These are phyloP conservation scores for Ordospora colligata DNA, from an alignment of 371 early-diverging fungal species.

Conservation along the genomic window DNA sequence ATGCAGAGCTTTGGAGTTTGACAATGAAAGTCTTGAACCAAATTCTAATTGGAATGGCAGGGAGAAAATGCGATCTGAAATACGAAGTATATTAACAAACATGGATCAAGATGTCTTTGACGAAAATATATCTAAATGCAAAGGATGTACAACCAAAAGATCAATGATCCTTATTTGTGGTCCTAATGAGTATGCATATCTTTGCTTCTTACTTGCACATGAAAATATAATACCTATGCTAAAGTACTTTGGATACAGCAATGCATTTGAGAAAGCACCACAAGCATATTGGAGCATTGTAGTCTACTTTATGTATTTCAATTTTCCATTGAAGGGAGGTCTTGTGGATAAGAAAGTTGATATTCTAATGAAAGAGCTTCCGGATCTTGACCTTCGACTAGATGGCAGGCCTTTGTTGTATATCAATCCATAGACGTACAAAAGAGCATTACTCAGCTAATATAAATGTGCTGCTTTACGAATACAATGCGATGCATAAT, in stretches of 20 bases:
- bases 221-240: background rate
- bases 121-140: background rate
- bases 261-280: background rate
- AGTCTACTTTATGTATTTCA: constrained; percentile 8
- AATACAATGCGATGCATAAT: too few species aligned
- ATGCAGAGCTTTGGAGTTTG: background rate
- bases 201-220: background rate
- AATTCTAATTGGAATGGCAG: too few species aligned
- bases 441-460: too few species aligned
- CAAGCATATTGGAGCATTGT: constrained; percentile 3
- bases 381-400: background rate
- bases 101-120: background rate
- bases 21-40: too few species aligned
- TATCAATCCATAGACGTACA: background rate
- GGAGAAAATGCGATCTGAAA: background rate
- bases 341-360: background rate
- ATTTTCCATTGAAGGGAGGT: background rate
- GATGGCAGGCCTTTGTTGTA: background rate
- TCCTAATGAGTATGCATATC: background rate
- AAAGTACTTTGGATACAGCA: background rate
- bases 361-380: background rate
- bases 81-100: background rate
- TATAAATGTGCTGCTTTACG: too few species aligned
- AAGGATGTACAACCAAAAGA: background rate
- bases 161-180: background rate